Base-by-base conservation (phyloP, 139 green algal species). In the Prasinococcaceae sp. region DNA sequence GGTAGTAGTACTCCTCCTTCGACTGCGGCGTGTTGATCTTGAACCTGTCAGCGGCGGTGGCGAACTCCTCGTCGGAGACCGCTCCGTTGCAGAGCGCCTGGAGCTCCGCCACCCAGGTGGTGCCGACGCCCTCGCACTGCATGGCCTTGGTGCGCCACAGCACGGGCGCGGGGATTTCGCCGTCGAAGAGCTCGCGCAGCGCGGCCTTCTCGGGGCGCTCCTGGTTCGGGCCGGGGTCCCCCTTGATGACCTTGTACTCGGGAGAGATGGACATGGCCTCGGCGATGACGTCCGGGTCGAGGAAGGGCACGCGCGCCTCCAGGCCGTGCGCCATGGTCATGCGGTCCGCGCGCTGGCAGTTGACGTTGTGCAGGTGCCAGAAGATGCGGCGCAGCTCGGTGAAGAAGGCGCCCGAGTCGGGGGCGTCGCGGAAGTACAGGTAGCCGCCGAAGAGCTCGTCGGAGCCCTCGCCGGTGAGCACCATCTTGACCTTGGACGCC, bases 361-460 rank as follows among this genome's bases (percentile, higher is more conserved):
- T 86, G 46, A 57, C 70, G 70, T 90, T 72, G 74, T 93, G 76
- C 55, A 96, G 69, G 43, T 77, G 78, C 60, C 66, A 60, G n/a
- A 84, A 65, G 70, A 90, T 86, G 26, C 84, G 70, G 36, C 92
- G 72, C 4, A 71, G 86, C 69, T 96, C 87, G 43, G 52, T 57
- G 61, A 92, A 83, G 62, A 90, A 89, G 65, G 88, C 82, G n/a
- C 39, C 41, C 25, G 63, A 62, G 63, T 53, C 77, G 36, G 87
- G 87, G 3, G 86, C 86, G 52, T 94, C 92, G 78, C 92, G 28
- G 75, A 96, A 96, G 73, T 93, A 96, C 14, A 96, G 78, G 80
- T 98, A 98, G 17, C 90, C 90, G 4, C 90, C 90, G 55, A 96
- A 89, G 17, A 89, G 66, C 66, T 98, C 90, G 55, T 98, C 90